Evolutionary conservation across 2,329 filamentous ascomycete genomes (phyloP), one percentile per base, ranked within the genome.

Genomic region (Tolypocladium tropicale): DNA sequence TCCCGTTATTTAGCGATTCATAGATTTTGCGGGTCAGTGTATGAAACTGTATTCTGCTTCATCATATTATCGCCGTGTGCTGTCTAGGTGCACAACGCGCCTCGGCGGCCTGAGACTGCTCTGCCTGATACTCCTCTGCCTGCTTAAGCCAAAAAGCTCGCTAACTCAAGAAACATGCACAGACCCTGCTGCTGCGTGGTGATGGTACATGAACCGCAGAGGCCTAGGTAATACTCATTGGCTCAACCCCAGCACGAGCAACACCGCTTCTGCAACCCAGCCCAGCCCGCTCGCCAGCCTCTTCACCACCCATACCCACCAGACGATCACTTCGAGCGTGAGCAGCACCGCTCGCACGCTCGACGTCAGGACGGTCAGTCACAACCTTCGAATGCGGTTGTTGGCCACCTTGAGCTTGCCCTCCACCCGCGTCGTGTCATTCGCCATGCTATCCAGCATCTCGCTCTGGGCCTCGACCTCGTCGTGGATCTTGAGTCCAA

Each of bases 321-420:
- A 72, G 11, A 67, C 70, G 11, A 67, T 54, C 23, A 65, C 54
- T 50, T 68, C 63, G 23, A 70, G 62, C 23, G 53, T 56, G 37
- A 65, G 53, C 16, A 75, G 53, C 18, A 68, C 55, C n/a, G 59
- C 56, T 46, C 65, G 61, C 18, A 74, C 59, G 23, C 61, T 49
- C 18, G 65, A 14, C 46, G 59, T 59, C 23, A 65, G 53, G 12
- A 60, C 57, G 58, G 64, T 54, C 58, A 70, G 72, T 76, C 74
- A 79, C 63, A 91, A 83, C 74, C 86, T 88, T 67, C 77, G 80
- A 57, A 85, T 80, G 56, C 88, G 79, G 64, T 84, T 84, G 74
- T 88, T 90, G n/a, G 85, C 88, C 58, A 92, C 82, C 59, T 79
- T 77, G 56, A 92, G 72, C 78, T 93, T 93, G 58, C 78, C 78